These are phyloP conservation scores for Mucor velutinosus DNA, from an alignment of 371 early-diverging fungal species.

Conservation along the genomic window DNA sequence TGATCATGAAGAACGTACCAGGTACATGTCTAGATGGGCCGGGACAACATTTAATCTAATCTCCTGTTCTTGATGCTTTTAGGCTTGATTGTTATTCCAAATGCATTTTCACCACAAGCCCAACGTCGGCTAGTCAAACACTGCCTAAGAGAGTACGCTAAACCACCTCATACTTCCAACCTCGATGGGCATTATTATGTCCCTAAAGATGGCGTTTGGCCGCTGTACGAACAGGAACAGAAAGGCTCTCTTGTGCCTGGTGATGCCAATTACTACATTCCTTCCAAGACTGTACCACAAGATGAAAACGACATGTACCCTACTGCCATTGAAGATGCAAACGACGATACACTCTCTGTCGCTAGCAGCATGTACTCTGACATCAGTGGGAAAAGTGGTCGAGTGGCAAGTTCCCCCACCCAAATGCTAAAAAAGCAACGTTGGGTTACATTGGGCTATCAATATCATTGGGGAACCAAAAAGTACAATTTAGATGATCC, in stretches of 20 bases:
- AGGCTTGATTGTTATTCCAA: slow-evolving; percentile 79
- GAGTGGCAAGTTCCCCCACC: slow-evolving; percentile 42
- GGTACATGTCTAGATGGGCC: slow-evolving; percentile 13
- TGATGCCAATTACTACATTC: slow-evolving; percentile 17
- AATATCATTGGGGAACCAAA: slow-evolving; percentile 92
- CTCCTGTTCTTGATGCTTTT: slow-evolving; percentile 5
- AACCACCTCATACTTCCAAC: slow-evolving; percentile 79
- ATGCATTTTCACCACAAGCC: slow-evolving; percentile 67
- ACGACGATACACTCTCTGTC: slow-evolving; percentile 9
- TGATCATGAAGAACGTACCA: slow-evolving; percentile 39
- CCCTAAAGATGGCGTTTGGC: slow-evolving; percentile 73
- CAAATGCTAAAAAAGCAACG: slow-evolving; percentile 67
- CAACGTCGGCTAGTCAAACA: slow-evolving; percentile 67
- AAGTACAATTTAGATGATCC: slow-evolving; percentile 66
- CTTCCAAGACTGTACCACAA: neutral
- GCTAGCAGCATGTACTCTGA: slow-evolving; percentile 27
- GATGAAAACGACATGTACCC: slow-evolving; percentile 18
- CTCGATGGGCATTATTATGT: slow-evolving; percentile 81
- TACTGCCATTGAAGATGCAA: slow-evolving; percentile 6
- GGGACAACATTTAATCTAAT: neutral
- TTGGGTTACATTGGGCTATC: slow-evolving; percentile 90
- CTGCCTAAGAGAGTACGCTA: slow-evolving; percentile 68
- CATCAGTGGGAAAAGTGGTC: slow-evolving; percentile 24
- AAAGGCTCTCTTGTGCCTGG: slow-evolving; percentile 25
- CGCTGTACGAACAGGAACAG: slow-evolving; percentile 46